Conservation (phyloP, 176 grass and related monocot species). For the Areca catechu region DNA sequence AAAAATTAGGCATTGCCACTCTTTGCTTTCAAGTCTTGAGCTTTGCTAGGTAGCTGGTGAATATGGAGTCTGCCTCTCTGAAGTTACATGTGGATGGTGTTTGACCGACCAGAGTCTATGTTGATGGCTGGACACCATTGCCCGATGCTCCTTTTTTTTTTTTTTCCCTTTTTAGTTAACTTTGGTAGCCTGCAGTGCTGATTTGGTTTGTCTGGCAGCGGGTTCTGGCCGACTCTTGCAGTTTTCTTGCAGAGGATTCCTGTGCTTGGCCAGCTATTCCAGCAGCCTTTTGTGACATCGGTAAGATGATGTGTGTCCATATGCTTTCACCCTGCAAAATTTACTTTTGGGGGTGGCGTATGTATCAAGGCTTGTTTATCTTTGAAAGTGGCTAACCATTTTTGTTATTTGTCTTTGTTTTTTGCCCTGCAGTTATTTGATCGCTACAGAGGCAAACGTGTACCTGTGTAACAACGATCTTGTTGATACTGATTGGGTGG, state of each 20-base stretch:
- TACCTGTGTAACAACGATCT: slow-evolving; percentile 30
- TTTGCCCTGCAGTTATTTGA: slow-evolving; percentile 31
- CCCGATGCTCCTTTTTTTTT: background rate
- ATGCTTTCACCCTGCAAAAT: too few relatives aligned
- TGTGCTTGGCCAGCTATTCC: slow-evolving; percentile 62
- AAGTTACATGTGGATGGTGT: too few relatives aligned
- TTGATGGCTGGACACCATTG: too few relatives aligned
- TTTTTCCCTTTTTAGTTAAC: background rate
- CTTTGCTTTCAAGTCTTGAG: too few relatives aligned
- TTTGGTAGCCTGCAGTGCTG: background rate
- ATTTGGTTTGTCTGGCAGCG: slow-evolving; percentile 36
- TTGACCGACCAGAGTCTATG: too few relatives aligned
- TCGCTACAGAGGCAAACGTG: slow-evolving; percentile 47
- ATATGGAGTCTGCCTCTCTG: too few relatives aligned
- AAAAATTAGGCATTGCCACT: too few relatives aligned
- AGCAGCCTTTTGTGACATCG: slow-evolving; percentile 72
- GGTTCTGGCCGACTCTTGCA: slow-evolving; percentile 73
- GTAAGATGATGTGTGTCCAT: slow-evolving; percentile 20
- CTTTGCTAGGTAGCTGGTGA: too few relatives aligned
- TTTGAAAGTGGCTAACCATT: background rate
- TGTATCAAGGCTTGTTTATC: background rate
- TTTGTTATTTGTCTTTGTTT: background rate
- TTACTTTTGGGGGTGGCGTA: too few relatives aligned
- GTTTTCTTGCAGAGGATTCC: slow-evolving; percentile 71
- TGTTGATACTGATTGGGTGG: background rate